Evolutionary conservation across 164 flowering plant species (phyloP).

Genomic region (Stephania cephalantha): DNA sequence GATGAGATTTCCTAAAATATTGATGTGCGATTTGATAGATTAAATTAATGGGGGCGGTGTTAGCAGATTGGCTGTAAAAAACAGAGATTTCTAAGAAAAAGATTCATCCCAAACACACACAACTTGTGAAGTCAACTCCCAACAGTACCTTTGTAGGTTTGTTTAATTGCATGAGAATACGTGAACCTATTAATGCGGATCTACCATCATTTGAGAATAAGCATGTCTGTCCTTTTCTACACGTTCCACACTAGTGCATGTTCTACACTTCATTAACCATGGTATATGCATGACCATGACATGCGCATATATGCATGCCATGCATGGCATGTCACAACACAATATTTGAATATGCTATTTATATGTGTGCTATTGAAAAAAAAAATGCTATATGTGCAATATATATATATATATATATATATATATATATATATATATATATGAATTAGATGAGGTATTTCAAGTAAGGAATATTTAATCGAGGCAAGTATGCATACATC

Average conservation of each 20-base stretch:
- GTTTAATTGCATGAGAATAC: conserved; percentile 29
- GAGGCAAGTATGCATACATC: too few species aligned
- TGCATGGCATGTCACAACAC: too few species aligned
- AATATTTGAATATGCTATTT: too few species aligned
- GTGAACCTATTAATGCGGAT: conserved; percentile 44
- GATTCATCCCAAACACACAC: conserved; percentile 20
- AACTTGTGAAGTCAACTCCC: conserved; percentile 38
- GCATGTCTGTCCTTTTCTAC: conserved; percentile 40
- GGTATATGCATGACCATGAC: not conserved
- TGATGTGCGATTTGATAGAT: not conserved
- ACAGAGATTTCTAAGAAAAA: conserved; percentile 9
- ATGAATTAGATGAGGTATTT: too few species aligned
- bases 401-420: too few species aligned
- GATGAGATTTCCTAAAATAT: not conserved
- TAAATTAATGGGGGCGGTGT: not conserved
- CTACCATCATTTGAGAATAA: conserved; percentile 34
- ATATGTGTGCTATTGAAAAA: too few species aligned
- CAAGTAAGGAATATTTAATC: too few species aligned
- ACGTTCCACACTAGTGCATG: not conserved
- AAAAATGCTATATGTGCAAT: too few species aligned
- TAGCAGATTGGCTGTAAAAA: not conserved
- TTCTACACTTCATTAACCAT: not conserved
- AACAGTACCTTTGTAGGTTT: conserved; percentile 18
- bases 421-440: too few species aligned
- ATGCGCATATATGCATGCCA: not conserved